Evolutionary conservation across 495 filamentous ascomycete genomes (phyloP).

Genomic region (Penicillium canescens): DNA sequence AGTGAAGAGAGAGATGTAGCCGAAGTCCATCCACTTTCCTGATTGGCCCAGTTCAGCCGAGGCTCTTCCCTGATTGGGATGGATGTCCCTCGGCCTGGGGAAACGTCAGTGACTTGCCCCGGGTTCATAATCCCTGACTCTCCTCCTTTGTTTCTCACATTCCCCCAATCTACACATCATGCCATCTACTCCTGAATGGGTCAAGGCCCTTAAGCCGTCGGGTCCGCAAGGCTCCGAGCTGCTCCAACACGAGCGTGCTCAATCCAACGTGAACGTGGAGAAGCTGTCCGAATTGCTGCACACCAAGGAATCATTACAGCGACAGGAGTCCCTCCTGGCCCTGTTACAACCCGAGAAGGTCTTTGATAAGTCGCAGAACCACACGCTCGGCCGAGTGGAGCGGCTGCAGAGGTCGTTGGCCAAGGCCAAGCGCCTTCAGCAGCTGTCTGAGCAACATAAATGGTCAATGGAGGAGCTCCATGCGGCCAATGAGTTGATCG

Average conservation of each 20-base stretch:
- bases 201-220: constrained; percentile 61
- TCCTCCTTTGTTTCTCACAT: constrained; percentile 6
- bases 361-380: constrained; percentile 71
- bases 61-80: constrained; percentile 3
- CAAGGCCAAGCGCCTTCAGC: constrained; percentile 63
- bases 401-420: constrained; percentile 62
- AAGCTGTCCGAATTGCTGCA: constrained; percentile 62
- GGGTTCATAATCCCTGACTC: constrained; percentile 18
- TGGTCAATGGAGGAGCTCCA: constrained; percentile 65
- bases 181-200: constrained; percentile 58
- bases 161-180: constrained; percentile 13
- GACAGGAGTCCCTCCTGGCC: constrained; percentile 52
- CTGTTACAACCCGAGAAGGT: constrained; percentile 60
- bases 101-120: neutral
- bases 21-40: neutral
- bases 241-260: constrained; percentile 57
- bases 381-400: constrained; percentile 63
- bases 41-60: constrained; percentile 3
- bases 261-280: constrained; percentile 59
- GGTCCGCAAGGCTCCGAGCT: constrained; percentile 61
- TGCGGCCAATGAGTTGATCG: constrained; percentile 60
- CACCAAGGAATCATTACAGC: constrained; percentile 54
- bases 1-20: too few relatives aligned
- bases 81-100: constrained; percentile 3
- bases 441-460: constrained; percentile 58